phyloP scores from a whole-genome alignment of 768 basidiomycete species.

The Heimioporus sp. region DNA sequence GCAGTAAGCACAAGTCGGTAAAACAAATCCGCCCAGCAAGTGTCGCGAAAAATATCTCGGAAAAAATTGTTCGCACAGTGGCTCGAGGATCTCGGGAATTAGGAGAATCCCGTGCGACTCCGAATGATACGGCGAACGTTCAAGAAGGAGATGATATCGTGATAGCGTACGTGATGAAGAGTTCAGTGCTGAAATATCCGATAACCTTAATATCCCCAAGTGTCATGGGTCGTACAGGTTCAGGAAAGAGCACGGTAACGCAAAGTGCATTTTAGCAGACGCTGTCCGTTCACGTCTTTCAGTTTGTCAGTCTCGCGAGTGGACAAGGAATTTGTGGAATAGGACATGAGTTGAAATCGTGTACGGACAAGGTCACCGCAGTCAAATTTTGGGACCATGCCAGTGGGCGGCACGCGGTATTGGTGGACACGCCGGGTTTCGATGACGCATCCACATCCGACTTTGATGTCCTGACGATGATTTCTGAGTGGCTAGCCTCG shows the following conservation, averaged over 20 bases:
- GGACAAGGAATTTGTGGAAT: not conserved
- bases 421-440: constrained; percentile 26
- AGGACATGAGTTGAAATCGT: constrained; percentile 11
- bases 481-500: constrained; percentile 14
- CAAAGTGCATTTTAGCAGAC: not conserved
- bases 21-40: no score
- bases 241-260: constrained; percentile 15
- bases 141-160: not conserved
- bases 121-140: not conserved
- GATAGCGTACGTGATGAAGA: not conserved
- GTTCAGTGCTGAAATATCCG: not conserved
- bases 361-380: constrained; percentile 1
- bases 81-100: no score
- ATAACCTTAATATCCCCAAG: constrained; percentile 2
- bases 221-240: constrained; percentile 18
- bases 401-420: constrained; percentile 4
- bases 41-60: no score
- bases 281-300: not conserved
- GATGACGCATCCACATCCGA: constrained; percentile 17
- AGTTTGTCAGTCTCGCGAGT: constrained; percentile 12
- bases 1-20: no score
- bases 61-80: no score
- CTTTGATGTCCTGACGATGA: constrained; percentile 10
- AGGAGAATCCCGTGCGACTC: no score
- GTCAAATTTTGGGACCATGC: constrained; percentile 5